phyloP scores from a whole-genome alignment of 176 grass and related monocot species.

The Aechmea fasciata region DNA sequence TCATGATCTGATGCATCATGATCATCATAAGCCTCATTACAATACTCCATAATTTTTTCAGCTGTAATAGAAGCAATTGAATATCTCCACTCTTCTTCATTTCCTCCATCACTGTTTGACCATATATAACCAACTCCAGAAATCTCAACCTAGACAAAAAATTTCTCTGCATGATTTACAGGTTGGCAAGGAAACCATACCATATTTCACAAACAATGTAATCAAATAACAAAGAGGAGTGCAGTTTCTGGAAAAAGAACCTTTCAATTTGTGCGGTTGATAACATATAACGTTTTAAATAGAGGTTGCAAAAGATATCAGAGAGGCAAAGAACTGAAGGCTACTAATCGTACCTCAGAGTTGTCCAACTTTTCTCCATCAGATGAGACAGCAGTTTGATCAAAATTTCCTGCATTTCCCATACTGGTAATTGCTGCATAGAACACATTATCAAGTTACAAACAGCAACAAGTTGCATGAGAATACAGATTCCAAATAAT shows the following conservation, averaged over 20 bases:
- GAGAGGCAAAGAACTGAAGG: neutral
- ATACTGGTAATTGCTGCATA: slow-evolving; percentile 70
- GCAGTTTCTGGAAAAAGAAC: neutral
- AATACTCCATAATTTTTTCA: slow-evolving; percentile 62
- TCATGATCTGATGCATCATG: slow-evolving; percentile 29
- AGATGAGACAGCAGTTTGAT: slow-evolving; percentile 29
- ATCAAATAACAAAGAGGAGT: slow-evolving; percentile 11
- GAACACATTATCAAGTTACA: slow-evolving; percentile 1
- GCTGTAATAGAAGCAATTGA: slow-evolving; percentile 77
- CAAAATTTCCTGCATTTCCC: slow-evolving; percentile 27
- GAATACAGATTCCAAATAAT: neutral
- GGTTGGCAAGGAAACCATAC: neutral
- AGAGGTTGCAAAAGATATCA: neutral
- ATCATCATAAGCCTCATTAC: slow-evolving; percentile 30
- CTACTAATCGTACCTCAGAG: slow-evolving; percentile 35
- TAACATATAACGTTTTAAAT: neutral
- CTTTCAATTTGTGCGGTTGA: neutral
- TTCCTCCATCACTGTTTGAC: slow-evolving; percentile 49
- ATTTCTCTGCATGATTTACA: slow-evolving; percentile 2
- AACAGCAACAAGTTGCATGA: too few relatives aligned
- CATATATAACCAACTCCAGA: slow-evolving; percentile 80
- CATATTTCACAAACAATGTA: slow-evolving; percentile 11
- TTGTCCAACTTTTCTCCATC: slow-evolving; percentile 31
- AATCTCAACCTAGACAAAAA: slow-evolving; percentile 41
- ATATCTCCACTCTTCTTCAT: slow-evolving; percentile 77